Evolutionary conservation across 2,329 filamentous ascomycete species (phyloP), one percentile per base, ranked within the genome.

Genomic region (Orbilia brochopaga): DNA sequence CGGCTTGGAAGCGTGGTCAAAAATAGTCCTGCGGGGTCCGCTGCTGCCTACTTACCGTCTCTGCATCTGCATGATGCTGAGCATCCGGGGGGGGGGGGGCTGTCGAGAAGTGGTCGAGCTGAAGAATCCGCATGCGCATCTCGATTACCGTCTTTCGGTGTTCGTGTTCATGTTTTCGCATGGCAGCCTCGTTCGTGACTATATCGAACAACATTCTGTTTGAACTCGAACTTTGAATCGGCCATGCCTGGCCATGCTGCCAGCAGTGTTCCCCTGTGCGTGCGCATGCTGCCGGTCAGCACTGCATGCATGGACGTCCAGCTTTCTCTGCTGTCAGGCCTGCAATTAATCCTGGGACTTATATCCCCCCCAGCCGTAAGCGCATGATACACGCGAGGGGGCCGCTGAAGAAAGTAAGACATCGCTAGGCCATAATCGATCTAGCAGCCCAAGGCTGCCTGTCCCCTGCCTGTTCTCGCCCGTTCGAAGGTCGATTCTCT

Each of bases 341-440:
- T 48, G 44, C 44, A 48, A 19, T 19, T 10, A 48, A 48, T 19
- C 13, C 11, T 13, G 15, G 40, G 13, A 15, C 19, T 32, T 32
- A 32, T 17, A 51, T 61, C 52, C 46, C 52, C 46, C 27, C 37
- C 21, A 10, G 17, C 35, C 58, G 50, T 63, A 64, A 65, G 60
- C 67, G 67, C 60, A 72, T 72, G 64, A 65, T 51, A 65, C 52
- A 60, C 67, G 60, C 60, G 60, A 60, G 42, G 55, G n/a, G 55
- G 60, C 59, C 19, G 30, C 40, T 35, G 30, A 30, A 52, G 50
- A 63, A 63, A 65, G 40, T 65, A 30, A 72, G 67, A 72, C 67
- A 72, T 52, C n/a, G 15, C 56, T 72, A 65, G 17, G 8, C 50
- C 51, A 17, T 13, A 65, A 65, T 23, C 2, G 51, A 54, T 10